Percentiles rank a stretch among this genome's conserved stretches.
Conservation (phyloP, 140 eudicot species). For the Anethum foeniculum region DNA sequence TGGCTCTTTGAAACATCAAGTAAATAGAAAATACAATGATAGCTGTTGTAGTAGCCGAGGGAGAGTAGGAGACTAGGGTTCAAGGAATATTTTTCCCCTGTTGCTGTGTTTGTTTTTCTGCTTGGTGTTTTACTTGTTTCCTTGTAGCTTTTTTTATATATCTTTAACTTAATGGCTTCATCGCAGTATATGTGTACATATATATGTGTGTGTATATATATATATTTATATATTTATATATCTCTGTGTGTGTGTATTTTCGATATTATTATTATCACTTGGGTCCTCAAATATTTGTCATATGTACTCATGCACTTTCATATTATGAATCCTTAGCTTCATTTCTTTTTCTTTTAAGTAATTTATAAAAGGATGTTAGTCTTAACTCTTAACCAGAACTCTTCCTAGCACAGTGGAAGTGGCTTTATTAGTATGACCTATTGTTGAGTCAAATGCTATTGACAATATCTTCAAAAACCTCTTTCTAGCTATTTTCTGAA, state of each 20-base stretch:
- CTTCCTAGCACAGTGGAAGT: not conserved
- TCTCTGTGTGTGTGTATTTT: no score
- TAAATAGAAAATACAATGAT: not conserved
- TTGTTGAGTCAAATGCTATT: not conserved
- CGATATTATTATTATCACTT: not conserved
- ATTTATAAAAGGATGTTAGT: no score
- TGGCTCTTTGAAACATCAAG: not conserved
- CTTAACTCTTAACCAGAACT: not conserved
- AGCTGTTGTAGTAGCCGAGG: not conserved
- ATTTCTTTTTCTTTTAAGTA: not conserved
- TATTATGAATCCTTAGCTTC: not conserved
- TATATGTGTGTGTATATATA: no score
- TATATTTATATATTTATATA: no score
- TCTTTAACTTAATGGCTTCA: not conserved
- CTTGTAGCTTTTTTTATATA: not conserved
- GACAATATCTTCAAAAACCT: not conserved
- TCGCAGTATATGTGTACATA: not conserved
- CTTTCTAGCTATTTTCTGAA: not conserved
- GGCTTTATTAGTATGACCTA: not conserved
- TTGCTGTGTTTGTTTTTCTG: no score
- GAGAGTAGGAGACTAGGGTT: not conserved
- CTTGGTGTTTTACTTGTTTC: not conserved
- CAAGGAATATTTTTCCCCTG: no score
- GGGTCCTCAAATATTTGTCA: not conserved
- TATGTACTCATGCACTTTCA: not conserved